Evolutionary conservation across 2,329 filamentous ascomycete genomes (phyloP).

Genomic region (Pestalotiopsis sp.): DNA sequence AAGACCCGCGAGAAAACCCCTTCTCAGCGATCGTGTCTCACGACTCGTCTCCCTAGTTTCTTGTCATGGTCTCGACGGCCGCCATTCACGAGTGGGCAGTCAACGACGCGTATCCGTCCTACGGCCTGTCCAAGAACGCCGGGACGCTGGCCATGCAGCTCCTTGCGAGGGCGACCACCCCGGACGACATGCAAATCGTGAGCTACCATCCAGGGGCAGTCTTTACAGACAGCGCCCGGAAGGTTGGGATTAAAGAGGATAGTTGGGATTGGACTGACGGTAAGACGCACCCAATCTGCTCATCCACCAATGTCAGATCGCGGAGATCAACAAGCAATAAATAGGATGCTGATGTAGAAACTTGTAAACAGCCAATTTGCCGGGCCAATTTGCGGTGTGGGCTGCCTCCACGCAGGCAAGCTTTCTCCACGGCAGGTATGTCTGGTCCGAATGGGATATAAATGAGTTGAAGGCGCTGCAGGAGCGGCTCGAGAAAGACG

Average conservation of each 20-base stretch:
- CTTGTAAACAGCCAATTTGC: conserved; percentile 25
- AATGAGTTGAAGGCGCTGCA: conserved; percentile 33
- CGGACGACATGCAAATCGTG: conserved; percentile 37
- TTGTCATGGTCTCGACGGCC: conserved; percentile 32
- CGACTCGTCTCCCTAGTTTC: conserved; percentile 19
- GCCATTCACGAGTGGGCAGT: conserved; percentile 28
- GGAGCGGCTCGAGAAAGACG: conserved; percentile 25
- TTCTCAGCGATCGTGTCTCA: neutral
- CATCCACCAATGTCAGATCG: neutral
- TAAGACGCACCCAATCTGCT: conserved; percentile 16
- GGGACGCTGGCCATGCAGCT: conserved; percentile 36
- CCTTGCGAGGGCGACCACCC: conserved; percentile 34
- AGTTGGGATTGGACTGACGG: conserved; percentile 28
- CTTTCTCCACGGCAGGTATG: conserved; percentile 37
- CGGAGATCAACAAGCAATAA: neutral
- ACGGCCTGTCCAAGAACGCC: conserved; percentile 39
- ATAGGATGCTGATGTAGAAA: neutral
- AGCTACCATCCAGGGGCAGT: conserved; percentile 41
- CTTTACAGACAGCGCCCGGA: conserved; percentile 29
- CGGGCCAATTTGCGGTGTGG: conserved; percentile 39
- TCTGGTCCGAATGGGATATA: conserved; percentile 41
- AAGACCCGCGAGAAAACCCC: no score
- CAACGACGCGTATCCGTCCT: conserved; percentile 23
- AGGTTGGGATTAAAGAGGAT: conserved; percentile 19
- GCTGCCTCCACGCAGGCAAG: conserved; percentile 35